A percentile compares a stretch with the other conserved stretches of the same genome.
Evolutionary conservation across 2,329 filamentous ascomycete genomes (phyloP).

Genomic region (Bertia moriformis): DNA sequence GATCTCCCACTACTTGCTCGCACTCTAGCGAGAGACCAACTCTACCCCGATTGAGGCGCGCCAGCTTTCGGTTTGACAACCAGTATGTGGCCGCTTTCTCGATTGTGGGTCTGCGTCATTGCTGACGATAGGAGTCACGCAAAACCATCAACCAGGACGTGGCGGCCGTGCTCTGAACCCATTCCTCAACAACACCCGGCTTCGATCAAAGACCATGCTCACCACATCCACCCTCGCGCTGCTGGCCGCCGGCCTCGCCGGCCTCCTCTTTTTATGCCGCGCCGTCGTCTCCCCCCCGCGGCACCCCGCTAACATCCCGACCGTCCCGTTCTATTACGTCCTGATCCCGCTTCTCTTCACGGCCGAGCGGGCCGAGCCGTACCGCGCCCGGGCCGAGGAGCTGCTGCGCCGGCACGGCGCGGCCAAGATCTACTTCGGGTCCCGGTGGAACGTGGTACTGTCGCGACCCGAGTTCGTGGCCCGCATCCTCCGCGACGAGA

Average conservation of each 20-base stretch:
- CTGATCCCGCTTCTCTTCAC: constrained; percentile 1
- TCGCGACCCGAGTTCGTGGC: constrained; percentile 1
- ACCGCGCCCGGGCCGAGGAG: constrained; percentile 1
- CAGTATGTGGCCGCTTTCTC: no score
- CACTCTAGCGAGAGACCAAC: no score
- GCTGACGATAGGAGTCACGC: no score
- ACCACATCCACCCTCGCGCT: no score
- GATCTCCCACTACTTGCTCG: no score
- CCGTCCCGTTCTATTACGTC: constrained; percentile 2
- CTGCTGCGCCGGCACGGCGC: constrained; percentile 3
- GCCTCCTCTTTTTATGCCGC: neutral
- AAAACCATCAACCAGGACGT: no score
- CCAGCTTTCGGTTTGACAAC: no score
- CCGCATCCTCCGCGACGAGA: constrained; percentile 14
- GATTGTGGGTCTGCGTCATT: no score
- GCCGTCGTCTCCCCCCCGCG: neutral
- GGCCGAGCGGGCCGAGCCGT: neutral
- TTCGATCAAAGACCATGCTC: no score
- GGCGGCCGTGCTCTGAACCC: no score
- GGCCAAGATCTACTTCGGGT: constrained; percentile 4
- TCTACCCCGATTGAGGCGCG: no score
- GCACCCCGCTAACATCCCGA: constrained; percentile 2
- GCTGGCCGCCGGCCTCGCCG: neutral
- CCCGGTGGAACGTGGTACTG: constrained; percentile 3
- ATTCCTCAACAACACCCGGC: no score